Evolutionary conservation across 805 yeast species (phyloP), one percentile per base, ranked within the genome.

Genomic region (Brettanomyces sp.): DNA sequence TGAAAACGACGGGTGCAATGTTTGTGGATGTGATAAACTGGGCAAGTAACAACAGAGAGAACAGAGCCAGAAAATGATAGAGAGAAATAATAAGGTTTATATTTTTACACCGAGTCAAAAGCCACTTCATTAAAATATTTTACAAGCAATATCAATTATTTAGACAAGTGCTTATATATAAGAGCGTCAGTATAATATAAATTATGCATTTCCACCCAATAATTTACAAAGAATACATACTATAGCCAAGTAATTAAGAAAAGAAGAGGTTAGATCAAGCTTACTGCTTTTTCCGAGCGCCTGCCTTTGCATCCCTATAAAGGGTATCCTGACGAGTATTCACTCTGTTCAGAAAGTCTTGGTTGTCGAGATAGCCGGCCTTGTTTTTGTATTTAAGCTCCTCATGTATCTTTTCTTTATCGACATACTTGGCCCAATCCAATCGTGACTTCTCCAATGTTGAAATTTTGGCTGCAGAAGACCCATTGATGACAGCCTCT

Each of bases 371-470:
- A 64, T 82, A 93, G 7, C 99, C 99, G 44, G 82, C 93, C 68
- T 85, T 90, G 60, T 89, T 90, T 58, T 82, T 84, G 47, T 77
- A 73, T 42, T 73, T 74, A 58, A 93, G 74, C 51, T 93, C 99
- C 52, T 87, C 96, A 44, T 77, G 73, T 41, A 93, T 81, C 46
- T 89, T 89, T 52, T 82, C 80, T 52, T 84, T 75, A 64, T 91
- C 97, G 30, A 93, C 96, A 65, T 85, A 89, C 41, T 85, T 79
- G 1, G 95, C 95, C 95, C 98, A 93, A 64, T 93, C 99, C 43
- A 93, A 70, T 51, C 95, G 72, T 1, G 95, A 85, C 64, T 93
- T 93, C 60, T 93, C 98, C 52, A 93, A 68, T 0, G 99, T 93
- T 23, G 95, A 85, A 50, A 93, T 70, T 60, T 88, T 91, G 32